Conservation (phyloP, 164 flowering plant genomes). For the Taxillus chinensis region DNA sequence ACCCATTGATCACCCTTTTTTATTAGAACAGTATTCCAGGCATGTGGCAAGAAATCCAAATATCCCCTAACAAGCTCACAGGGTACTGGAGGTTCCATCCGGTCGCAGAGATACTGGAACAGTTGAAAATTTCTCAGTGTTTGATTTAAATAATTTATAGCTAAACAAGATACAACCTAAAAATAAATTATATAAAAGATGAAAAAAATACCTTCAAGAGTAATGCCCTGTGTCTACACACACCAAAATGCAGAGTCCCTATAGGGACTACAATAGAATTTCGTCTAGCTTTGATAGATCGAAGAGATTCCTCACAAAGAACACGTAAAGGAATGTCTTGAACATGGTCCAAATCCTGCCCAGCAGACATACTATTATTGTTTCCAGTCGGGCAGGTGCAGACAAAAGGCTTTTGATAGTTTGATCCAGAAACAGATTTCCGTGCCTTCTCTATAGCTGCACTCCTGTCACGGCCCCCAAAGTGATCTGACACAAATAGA, state of each 20-base stretch:
- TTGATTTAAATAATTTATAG: background rate
- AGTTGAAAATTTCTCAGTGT: conserved; percentile 15
- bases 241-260: conserved; percentile 75
- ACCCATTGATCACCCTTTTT: conserved; percentile 44
- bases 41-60: conserved; percentile 87
- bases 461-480: conserved; percentile 87
- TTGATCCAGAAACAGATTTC: conserved; percentile 66
- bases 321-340: conserved; percentile 45
- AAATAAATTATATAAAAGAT: background rate
- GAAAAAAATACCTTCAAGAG: conserved; percentile 71
- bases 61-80: conserved; percentile 98
- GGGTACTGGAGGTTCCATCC: conserved; percentile 81
- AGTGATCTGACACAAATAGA: conserved; percentile 85
- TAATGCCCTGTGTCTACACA: conserved; percentile 91
- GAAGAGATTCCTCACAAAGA: conserved; percentile 74
- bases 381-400: conserved; percentile 83
- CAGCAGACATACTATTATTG: conserved; percentile 13
- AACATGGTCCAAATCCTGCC: conserved; percentile 13
- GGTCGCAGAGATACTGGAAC: conserved; percentile 83
- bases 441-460: conserved; percentile 39
- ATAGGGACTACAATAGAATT: conserved; percentile 80
- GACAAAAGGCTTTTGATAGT: conserved; percentile 72
- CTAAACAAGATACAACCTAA: no score
- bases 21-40: conserved; percentile 75
- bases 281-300: conserved; percentile 41